Base-by-base conservation (phyloP, 2,329 filamentous ascomycete genomes). In the Penicillium sp. region DNA sequence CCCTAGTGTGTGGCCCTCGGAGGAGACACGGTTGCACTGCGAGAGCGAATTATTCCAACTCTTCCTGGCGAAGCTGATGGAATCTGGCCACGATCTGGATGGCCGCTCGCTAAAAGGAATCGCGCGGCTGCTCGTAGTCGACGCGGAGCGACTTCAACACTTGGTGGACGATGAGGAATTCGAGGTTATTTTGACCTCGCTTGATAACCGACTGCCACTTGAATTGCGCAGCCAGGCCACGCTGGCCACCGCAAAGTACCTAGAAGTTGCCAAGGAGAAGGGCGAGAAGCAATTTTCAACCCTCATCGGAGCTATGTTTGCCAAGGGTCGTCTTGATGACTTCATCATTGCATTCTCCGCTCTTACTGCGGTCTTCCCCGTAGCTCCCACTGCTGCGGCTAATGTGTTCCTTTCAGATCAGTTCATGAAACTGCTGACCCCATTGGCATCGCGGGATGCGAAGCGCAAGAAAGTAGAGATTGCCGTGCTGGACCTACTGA, bases 341-440 rank as follows among this genome's bases (percentile, higher is more conserved):
- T 85, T 95, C 62, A 90, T 96, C 52, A 81, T 94, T 48, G 92
- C 92, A 6, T 97, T 97, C 72, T 97, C 92, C 51, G 92, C 92
- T n/a, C 91, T 92, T 6, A 86, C 92, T 2, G 85, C 87, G 22
- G 85, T 95, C 8, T 99, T 99, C 70, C 92, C 94, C 1, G 83
- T 99, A 50, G 85, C 90, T 2, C 89, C 91, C 3, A 83, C 87
- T 53, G 82, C 90, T 42, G 90, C 88, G 2, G 82, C 90, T 3
- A 81, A 86, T 56, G 80, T 97, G 35, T 97, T 99, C 71, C 82
- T 97, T 54, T 92, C 87, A 33, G 90, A 96, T 62, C 90, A 90
- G 3, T 97, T 99, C 67, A 79, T 97, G 44, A 80, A 85, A 55
- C 88, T 85, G 53, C 82, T 97, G 6, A 87, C 89, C 15, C 85